Conservation (phyloP, 2,329 filamentous ascomycete species). For the Conoideocrella luteorostrata region DNA sequence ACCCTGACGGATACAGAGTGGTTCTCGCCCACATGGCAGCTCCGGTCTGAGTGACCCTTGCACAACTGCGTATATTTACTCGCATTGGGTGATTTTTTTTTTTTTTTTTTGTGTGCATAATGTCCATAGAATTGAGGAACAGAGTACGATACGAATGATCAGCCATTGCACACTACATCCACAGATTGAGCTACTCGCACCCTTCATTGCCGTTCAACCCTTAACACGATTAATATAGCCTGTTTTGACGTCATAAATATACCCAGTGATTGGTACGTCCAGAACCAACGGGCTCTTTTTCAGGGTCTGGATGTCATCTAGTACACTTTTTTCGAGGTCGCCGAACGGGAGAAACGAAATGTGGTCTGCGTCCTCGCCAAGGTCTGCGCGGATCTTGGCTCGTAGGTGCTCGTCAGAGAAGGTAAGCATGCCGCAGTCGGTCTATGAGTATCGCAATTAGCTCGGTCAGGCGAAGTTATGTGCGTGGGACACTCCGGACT, state of each 20-base stretch:
- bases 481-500: too few relatives aligned
- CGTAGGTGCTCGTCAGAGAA: constrained; percentile 55
- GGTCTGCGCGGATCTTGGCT: constrained; percentile 50
- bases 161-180: too few relatives aligned
- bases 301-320: constrained; percentile 59
- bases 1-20: constrained; percentile 38
- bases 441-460: too few relatives aligned
- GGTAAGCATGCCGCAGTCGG: constrained; percentile 54
- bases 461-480: too few relatives aligned
- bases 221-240: constrained; percentile 43
- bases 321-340: constrained; percentile 57
- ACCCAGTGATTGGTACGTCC: constrained; percentile 60
- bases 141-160: too few relatives aligned
- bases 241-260: constrained; percentile 72
- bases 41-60: not conserved
- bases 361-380: constrained; percentile 43
- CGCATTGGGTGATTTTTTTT: too few relatives aligned
- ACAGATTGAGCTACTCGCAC: too few relatives aligned
- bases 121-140: too few relatives aligned
- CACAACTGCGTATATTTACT: too few relatives aligned
- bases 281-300: constrained; percentile 53
- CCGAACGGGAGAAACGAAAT: constrained; percentile 62
- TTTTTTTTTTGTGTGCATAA: too few relatives aligned
- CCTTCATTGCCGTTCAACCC: too few relatives aligned
- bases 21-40: constrained; percentile 30